Evolutionary conservation across 257 asterid species (phyloP), one percentile per base, ranked within the genome.

Genomic region (Penstemon barbatus): DNA sequence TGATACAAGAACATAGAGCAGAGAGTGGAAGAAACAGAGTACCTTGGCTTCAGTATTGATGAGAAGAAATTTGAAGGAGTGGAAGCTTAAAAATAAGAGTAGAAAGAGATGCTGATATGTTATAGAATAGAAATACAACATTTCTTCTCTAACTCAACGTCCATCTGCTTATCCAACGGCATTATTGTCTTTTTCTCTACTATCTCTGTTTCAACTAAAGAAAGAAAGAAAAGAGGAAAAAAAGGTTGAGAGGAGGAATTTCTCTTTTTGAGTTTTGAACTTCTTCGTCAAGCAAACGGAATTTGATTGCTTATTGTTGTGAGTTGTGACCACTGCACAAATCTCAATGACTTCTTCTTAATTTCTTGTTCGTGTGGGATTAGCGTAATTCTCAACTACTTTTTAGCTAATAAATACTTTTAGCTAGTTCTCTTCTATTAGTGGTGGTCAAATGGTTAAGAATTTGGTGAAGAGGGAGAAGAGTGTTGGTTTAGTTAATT

Each of bases 251-350:
- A 41, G 46, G 33, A 41, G 46, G 39, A 38, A 25, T 25, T 25
- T 25, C 33, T 41, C 39, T 53, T 8, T 69, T 44, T 49, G 18
- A 15, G 18, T 40, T 65, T 39, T 15, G 68, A 71, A 61, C 80
- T 81, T 81, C 68, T 74, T 67, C 74, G 81, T 77, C 50, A 84
- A 84, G 86, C 75, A 43, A 79, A 68, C 65, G 79, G 70, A 80
- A 63, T 57, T 70, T 7, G 39, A 8, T 72, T 48, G 40, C 41
- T 43, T 18, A 13, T 62, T 25, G 53, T 61, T 60, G 11, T 59
- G 55, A 65, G 53, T 61, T 60, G 11, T 59, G 55, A 65, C 33
- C 46, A 40, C 44, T 46, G 54, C 81, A 66, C 81, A 69, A 71
- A 81, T 81, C 81, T 75, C 77, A 25, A 68, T 65, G 66, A 44